These are phyloP conservation scores for Linnemannia exigua DNA, from an alignment of 192 early-diverging fungal genomes.

Conservation along the genomic window DNA sequence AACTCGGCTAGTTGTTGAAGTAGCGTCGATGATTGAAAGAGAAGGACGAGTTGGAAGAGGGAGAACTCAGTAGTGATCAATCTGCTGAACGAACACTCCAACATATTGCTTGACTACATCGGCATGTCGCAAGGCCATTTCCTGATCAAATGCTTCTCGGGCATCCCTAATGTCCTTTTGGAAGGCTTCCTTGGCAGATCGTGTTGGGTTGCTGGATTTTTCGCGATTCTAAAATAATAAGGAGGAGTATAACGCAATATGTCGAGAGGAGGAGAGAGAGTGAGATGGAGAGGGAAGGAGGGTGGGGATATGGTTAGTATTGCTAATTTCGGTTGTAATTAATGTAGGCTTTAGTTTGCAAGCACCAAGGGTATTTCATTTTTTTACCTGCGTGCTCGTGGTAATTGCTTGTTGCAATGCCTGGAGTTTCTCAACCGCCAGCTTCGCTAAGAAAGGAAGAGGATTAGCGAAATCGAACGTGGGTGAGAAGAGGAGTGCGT, in stretches of 20 bases:
- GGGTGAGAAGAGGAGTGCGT: too few relatives aligned
- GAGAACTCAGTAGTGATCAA: conserved; percentile 22
- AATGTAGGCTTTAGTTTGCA: background rate
- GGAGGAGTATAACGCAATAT: too few relatives aligned
- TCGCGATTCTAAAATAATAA: conserved; percentile 1
- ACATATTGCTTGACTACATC: conserved; percentile 54
- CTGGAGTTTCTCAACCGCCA: conserved; percentile 19
- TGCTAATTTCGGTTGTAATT: too few relatives aligned
- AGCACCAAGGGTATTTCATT: background rate
- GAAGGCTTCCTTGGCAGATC: conserved; percentile 33
- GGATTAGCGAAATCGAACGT: too few relatives aligned
- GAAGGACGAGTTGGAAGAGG: background rate
- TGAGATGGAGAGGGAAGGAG: too few relatives aligned
- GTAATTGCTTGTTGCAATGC: conserved; percentile 19
- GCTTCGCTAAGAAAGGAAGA: conserved; percentile 3
- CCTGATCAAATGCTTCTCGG: conserved; percentile 51
- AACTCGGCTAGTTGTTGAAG: too few relatives aligned
- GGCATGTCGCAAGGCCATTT: conserved; percentile 51
- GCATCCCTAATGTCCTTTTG: conserved; percentile 43
- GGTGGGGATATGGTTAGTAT: background rate
- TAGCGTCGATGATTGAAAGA: background rate
- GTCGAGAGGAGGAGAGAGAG: too few relatives aligned
- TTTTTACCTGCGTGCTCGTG: conserved; percentile 17
- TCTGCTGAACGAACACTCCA: conserved; percentile 38
- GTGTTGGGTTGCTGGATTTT: conserved; percentile 18